These are phyloP conservation scores for Candida chilensis DNA, from an alignment of 805 yeast genomes.

Conservation along the genomic window DNA sequence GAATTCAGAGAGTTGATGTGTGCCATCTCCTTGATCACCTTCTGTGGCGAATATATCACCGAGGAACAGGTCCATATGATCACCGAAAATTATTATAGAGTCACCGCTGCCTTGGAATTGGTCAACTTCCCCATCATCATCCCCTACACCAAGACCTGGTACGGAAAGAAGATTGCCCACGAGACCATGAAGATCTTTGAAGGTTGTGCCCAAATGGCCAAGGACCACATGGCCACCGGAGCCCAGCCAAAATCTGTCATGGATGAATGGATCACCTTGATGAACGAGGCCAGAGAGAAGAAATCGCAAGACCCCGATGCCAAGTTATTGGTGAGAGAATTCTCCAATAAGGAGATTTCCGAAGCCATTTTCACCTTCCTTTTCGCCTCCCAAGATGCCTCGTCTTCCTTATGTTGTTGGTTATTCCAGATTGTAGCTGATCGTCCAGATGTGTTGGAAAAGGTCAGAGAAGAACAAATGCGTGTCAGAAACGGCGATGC, in stretches of 20 bases:
- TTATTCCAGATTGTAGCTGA: constrained; percentile 93
- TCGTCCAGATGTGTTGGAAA: constrained; percentile 81
- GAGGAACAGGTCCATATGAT: constrained; percentile 82
- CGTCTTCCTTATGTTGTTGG: constrained; percentile 97
- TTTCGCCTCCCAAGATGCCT: constrained; percentile 97
- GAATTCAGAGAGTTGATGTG: constrained; percentile 95
- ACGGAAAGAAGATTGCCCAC: constrained; percentile 90
- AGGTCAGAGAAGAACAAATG: constrained; percentile 89
- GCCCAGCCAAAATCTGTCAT: constrained; percentile 81
- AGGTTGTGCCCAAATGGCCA: constrained; percentile 81
- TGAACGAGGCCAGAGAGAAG: constrained; percentile 62
- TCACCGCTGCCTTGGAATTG: constrained; percentile 93
- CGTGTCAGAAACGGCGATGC: constrained; percentile 75
- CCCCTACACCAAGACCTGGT: constrained; percentile 97
- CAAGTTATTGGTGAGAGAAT: constrained; percentile 65
- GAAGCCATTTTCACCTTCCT: constrained; percentile 95
- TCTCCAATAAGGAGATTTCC: constrained; percentile 84
- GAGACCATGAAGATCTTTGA: constrained; percentile 90
- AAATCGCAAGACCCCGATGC: constrained; percentile 42
- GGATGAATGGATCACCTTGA: constrained; percentile 90
- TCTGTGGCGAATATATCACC: constrained; percentile 92
- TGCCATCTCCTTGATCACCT: constrained; percentile 85
- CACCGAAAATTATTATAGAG: constrained; percentile 86
- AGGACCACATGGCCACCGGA: constrained; percentile 66
- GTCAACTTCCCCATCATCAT: constrained; percentile 96